A percentile compares a stretch with the other conserved stretches of the same genome.
Evolutionary conservation across 2,329 filamentous ascomycete genomes (phyloP).

Genomic region (Botrytis porri): DNA sequence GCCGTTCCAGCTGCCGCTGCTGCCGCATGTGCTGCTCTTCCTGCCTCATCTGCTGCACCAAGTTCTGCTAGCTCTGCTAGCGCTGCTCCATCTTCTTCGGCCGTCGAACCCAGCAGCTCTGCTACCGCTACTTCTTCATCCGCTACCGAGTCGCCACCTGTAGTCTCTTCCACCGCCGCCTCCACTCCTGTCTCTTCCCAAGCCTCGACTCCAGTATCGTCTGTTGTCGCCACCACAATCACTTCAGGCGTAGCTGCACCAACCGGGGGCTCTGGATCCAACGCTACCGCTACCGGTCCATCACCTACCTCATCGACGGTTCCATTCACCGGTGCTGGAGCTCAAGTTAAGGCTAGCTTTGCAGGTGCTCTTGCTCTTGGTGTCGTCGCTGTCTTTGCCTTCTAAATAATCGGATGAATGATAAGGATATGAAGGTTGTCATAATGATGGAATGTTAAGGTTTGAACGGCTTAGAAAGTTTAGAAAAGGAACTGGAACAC

Average conservation of each 20-base stretch:
- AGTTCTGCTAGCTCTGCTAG: not conserved
- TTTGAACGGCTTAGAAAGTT: not conserved
- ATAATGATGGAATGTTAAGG: not conserved
- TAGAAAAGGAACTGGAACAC: not conserved
- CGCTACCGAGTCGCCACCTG: not conserved
- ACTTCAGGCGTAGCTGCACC: slow-evolving; percentile 16
- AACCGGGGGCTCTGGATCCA: slow-evolving; percentile 7
- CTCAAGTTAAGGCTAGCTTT: slow-evolving; percentile 9
- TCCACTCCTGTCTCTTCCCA: not conserved
- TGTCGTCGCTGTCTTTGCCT: not conserved
- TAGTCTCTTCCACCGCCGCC: not conserved
- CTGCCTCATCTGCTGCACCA: slow-evolving; percentile 4
- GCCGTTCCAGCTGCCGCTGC: slow-evolving; percentile 4
- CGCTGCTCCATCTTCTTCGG: not conserved
- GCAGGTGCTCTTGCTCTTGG: slow-evolving; percentile 2
- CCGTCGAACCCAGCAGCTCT: not conserved
- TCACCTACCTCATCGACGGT: not conserved
- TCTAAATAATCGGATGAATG: not conserved
- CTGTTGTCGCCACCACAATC: not conserved
- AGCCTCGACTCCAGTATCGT: not conserved
- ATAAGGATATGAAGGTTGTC: not conserved
- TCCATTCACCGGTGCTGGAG: slow-evolving; percentile 12
- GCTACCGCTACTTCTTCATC: slow-evolving; percentile 8
- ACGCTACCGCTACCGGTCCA: not conserved
- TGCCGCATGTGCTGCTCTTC: slow-evolving; percentile 1